Evolutionary conservation across 306 rosid genomes (phyloP).

Genomic region (Mimosa pudica): DNA sequence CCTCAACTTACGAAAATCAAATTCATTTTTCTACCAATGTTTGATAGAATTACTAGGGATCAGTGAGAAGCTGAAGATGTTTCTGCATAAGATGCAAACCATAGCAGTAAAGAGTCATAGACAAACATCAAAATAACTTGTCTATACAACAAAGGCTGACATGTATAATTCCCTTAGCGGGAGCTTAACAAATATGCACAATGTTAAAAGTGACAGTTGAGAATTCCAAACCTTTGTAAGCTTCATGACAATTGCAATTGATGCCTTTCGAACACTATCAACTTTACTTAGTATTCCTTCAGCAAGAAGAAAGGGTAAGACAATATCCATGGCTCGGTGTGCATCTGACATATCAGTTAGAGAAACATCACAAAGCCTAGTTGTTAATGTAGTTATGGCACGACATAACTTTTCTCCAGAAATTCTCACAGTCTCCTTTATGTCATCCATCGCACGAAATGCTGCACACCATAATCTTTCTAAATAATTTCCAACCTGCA

Average conservation of each 20-base stretch:
- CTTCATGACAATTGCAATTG: slow-evolving; percentile 89
- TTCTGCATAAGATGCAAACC: not conserved
- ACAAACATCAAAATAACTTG: not conserved
- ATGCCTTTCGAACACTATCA: slow-evolving; percentile 82
- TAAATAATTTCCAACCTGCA: slow-evolving; percentile 79
- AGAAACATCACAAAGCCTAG: slow-evolving; percentile 88
- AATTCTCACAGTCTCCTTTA: slow-evolving; percentile 90
- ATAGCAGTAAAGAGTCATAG: not conserved
- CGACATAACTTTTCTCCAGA: slow-evolving; percentile 92
- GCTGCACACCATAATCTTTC: slow-evolving; percentile 80
- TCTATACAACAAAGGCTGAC: not conserved
- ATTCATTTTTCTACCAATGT: not conserved
- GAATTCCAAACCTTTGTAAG: slow-evolving; percentile 81
- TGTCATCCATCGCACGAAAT: slow-evolving; percentile 96
- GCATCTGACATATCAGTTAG: slow-evolving; percentile 75
- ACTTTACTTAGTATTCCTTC: slow-evolving; percentile 97
- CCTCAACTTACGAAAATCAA: not conserved
- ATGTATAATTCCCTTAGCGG: slow-evolving; percentile 2
- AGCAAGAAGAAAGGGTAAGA: slow-evolving; percentile 83
- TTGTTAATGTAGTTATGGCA: slow-evolving; percentile 67
- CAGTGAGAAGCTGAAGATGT: not conserved
- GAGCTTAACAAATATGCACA: slow-evolving; percentile 20
- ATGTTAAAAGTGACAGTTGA: slow-evolving; percentile 19
- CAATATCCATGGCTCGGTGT: slow-evolving; percentile 81
- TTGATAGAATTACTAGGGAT: not conserved